Percentiles rank a stretch among this genome's conserved stretches.
phyloP scores from a whole-genome alignment of 148 eudicot species.

The Vaccinium macrocarpon region DNA sequence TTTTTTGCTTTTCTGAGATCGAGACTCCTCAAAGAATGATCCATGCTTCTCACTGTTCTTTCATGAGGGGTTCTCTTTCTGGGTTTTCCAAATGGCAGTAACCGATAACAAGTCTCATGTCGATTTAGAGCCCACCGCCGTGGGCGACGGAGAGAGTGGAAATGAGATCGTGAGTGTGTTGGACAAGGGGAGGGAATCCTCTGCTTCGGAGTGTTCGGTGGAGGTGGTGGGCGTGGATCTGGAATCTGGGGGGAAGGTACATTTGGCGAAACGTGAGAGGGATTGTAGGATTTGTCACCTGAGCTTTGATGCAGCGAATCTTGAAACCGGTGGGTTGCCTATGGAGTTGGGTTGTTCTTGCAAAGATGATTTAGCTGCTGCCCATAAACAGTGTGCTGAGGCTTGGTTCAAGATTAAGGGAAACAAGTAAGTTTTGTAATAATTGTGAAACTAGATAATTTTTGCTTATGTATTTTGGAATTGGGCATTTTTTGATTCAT shows the following conservation, averaged over 20 bases:
- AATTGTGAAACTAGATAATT: background rate
- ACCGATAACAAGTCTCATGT: slow-evolving; percentile 12
- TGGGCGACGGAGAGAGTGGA: background rate
- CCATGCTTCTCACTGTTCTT: background rate
- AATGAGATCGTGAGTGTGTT: slow-evolving; percentile 29
- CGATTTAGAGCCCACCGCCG: slow-evolving; percentile 19
- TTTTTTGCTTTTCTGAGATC: background rate
- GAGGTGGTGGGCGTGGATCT: slow-evolving; percentile 46
- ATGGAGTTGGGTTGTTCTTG: slow-evolving; percentile 88
- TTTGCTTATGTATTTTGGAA: background rate
- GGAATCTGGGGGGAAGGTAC: slow-evolving; percentile 40
- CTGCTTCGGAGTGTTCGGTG: slow-evolving; percentile 49
- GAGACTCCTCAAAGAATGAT: background rate
- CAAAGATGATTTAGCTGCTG: slow-evolving; percentile 85
- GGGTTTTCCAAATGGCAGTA: slow-evolving; percentile 23
- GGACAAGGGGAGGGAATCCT: slow-evolving; percentile 34
- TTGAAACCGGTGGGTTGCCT: slow-evolving; percentile 48
- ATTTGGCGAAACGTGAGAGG: slow-evolving; percentile 48
- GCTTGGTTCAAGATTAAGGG: slow-evolving; percentile 95
- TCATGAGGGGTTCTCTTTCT: slow-evolving; percentile 23
- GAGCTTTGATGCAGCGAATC: slow-evolving; percentile 58
- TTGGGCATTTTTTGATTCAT: background rate
- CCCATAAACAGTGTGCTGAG: slow-evolving; percentile 87
- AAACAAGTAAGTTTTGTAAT: slow-evolving; percentile 56
- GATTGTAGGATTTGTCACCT: slow-evolving; percentile 85